Evolutionary conservation across 352 stramenopile genomes (phyloP), one percentile per base, ranked within the genome.

Genomic region (Phytophthora pinifolia): DNA sequence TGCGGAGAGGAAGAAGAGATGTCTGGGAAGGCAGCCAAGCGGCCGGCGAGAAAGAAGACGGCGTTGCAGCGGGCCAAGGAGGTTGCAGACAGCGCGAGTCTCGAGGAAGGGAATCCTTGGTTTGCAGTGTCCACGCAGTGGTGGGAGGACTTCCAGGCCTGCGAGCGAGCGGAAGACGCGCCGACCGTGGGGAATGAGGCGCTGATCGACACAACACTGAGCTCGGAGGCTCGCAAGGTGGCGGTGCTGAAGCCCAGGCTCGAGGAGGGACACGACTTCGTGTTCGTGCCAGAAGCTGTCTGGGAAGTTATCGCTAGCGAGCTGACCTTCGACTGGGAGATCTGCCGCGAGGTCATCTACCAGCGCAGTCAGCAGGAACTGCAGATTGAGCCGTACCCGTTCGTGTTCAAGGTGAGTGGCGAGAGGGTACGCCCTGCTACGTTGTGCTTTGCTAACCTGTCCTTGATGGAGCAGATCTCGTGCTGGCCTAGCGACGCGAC

Each of bases 301-400:
- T 66, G 58, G 58, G 44, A 62, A 2, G 44, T 62, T 18, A 62
- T 67, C 39, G 37, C 46, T 0, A 29, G 36, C n/a, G 41, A 62
- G 32, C 18, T 67, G 9, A 41, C 6, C 5, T 57, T 54, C 33
- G 59, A 67, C 59, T 67, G 51, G 51, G 59, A 54, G 4, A 56
- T 67, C 32, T 51, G 58, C 5, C 58, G 58, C 27, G 44, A 66
- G 35, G 58, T 67, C 18, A 39, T 67, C 6, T 67, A 67, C 35
- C 29, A 46, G 10, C 31, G 32, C 35, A 39, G 49, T 37, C 34
- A 46, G 13, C 56, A 49, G 22, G 3, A 50, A n/a, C 42, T 64
- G 13, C 39, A 41, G 34, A 54, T 56, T 14, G 55, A 36, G n/a
- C 5, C 57, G 3, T 63, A 68, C 31, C 53, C 53, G 3, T 64